Conservation (phyloP, 2,329 filamentous ascomycete species). For the Paramyrothecium roridum region DNA sequence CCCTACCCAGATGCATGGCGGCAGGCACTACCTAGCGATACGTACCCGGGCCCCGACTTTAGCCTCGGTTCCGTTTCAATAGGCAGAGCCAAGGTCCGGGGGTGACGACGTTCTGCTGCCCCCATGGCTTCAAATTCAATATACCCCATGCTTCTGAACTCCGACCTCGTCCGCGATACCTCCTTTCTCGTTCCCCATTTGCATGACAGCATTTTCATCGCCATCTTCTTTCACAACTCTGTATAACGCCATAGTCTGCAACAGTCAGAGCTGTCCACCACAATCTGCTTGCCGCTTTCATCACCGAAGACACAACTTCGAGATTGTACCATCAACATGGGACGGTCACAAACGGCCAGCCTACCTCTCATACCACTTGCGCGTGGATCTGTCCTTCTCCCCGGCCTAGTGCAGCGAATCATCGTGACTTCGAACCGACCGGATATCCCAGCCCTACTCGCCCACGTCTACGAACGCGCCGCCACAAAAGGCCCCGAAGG, state of each 20-base stretch:
- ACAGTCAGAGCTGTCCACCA: not conserved
- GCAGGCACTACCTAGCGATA: not conserved
- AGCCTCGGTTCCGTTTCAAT: not conserved
- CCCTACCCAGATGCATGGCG: not conserved
- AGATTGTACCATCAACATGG: constrained; percentile 22
- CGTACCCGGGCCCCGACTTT: not conserved
- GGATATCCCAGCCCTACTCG: constrained; percentile 85
- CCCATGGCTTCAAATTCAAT: not conserved
- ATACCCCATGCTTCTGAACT: not conserved
- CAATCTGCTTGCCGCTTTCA: not conserved
- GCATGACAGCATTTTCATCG: not conserved
- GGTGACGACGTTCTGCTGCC: not conserved
- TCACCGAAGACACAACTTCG: not conserved
- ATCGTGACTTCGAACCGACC: constrained; percentile 75
- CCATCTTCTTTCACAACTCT: not conserved
- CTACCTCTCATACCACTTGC: constrained; percentile 82
- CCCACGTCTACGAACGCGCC: constrained; percentile 76
- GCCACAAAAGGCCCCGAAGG: constrained; percentile 64
- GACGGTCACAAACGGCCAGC: constrained; percentile 37
- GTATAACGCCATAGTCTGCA: too few species aligned
- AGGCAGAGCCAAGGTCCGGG: not conserved
- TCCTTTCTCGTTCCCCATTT: not conserved
- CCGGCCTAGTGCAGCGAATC: constrained; percentile 81
- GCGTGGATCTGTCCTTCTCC: constrained; percentile 77
- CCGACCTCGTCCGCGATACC: not conserved